Evolutionary conservation across 805 yeast species (phyloP).

Genomic region (Babjeviella inositovora): DNA sequence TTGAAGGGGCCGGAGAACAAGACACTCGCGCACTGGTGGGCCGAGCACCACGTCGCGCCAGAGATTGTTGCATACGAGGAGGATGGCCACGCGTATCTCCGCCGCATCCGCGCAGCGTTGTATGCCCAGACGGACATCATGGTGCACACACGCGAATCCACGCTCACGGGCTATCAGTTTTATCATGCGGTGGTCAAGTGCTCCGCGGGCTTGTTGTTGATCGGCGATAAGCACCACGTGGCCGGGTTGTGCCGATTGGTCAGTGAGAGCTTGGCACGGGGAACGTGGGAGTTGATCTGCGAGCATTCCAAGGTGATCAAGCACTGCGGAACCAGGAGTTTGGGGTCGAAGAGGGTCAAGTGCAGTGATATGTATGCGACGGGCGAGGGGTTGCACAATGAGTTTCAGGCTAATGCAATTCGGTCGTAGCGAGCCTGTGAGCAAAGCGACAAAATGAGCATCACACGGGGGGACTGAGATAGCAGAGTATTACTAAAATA

Average conservation of each 20-base stretch:
- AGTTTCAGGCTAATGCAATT: too few relatives aligned
- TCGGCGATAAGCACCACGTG: slow-evolving; percentile 27
- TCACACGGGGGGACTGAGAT: too few relatives aligned
- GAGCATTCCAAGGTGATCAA: slow-evolving; percentile 36
- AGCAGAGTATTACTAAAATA: too few relatives aligned
- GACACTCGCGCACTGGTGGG: slow-evolving; percentile 12
- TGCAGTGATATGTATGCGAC: slow-evolving; percentile 45
- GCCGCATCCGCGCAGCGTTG: slow-evolving; percentile 27
- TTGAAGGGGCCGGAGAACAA: slow-evolving; percentile 27
- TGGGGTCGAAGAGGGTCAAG: slow-evolving; percentile 27
- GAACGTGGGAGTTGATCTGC: slow-evolving; percentile 33
- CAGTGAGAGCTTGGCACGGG: slow-evolving; percentile 12
- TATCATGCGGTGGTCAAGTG: slow-evolving; percentile 23
- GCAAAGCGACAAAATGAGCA: too few relatives aligned
- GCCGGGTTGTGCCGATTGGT: slow-evolving; percentile 38
- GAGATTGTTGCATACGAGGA: slow-evolving; percentile 18
- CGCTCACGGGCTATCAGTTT: slow-evolving; percentile 14
- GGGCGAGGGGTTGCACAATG: too few relatives aligned
- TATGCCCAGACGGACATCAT: slow-evolving; percentile 10
- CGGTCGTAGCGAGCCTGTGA: too few relatives aligned
- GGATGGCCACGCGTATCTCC: slow-evolving; percentile 30
- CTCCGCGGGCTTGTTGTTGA: slow-evolving; percentile 18
- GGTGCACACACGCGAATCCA: slow-evolving; percentile 14
- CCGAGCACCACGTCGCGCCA: slow-evolving; percentile 4
- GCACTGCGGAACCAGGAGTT: slow-evolving; percentile 36